Conservation (phyloP, 2,329 filamentous ascomycete genomes). For the Aureobasidium subglaciale region DNA sequence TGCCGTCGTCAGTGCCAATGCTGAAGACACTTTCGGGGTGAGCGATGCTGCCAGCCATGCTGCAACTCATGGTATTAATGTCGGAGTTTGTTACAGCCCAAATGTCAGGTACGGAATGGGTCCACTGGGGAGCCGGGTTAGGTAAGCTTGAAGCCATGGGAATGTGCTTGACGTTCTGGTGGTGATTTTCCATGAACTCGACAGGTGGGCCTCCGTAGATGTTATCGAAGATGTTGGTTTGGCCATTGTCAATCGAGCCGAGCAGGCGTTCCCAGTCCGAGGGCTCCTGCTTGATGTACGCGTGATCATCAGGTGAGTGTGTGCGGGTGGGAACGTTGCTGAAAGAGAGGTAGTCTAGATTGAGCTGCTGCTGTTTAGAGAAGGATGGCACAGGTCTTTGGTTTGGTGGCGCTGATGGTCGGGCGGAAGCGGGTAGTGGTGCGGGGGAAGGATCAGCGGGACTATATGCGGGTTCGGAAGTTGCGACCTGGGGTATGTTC, state of each 20-base stretch:
- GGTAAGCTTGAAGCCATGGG: constrained; percentile 1
- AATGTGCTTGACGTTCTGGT: constrained; percentile 2
- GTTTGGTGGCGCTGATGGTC: constrained; percentile 27
- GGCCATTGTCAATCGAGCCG: constrained; percentile 69
- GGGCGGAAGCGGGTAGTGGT: constrained; percentile 24
- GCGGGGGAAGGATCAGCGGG: constrained; percentile 28
- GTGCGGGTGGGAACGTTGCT: constrained; percentile 27
- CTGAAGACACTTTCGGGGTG: constrained; percentile 49
- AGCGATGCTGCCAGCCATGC: constrained; percentile 23
- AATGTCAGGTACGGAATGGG: constrained; percentile 24
- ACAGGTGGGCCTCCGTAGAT: constrained; percentile 63
- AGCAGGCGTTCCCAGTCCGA: constrained; percentile 79
- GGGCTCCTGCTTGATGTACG: constrained; percentile 27
- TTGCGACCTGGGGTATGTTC: constrained; percentile 38
- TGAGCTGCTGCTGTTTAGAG: constrained; percentile 19
- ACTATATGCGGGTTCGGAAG: constrained; percentile 42
- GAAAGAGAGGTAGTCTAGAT: constrained; percentile 44
- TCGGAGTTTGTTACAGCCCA: constrained; percentile 21
- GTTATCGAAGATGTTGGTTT: constrained; percentile 76
- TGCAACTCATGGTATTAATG: not conserved
- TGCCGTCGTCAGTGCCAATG: constrained; percentile 50
- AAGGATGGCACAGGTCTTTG: not conserved
- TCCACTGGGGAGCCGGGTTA: constrained; percentile 4
- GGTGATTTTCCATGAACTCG: constrained; percentile 28
- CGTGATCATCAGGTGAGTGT: constrained; percentile 13